Base-by-base conservation (phyloP, 495 filamentous ascomycete species). In the Astrothelium macrocarpum region DNA sequence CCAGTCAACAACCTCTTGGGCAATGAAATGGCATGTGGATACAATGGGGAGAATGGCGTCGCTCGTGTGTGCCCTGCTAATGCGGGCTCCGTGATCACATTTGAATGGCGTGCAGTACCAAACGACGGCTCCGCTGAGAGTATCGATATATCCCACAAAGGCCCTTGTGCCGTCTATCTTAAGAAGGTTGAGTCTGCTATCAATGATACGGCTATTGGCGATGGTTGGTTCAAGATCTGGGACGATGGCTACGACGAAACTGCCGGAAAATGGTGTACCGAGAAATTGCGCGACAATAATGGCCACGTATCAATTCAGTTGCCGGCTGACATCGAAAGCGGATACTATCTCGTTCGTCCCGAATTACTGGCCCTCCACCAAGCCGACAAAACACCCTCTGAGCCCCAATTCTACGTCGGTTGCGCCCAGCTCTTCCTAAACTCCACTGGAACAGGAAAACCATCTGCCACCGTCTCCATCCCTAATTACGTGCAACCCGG, bases 181-280 rank as follows among this genome's bases (percentile, higher is more conserved):
- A 91, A 91, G 75, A 78, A 68, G 28, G 72, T 75, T 25, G 61
- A 65, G 58, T 72, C 70, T 63, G 72, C 70, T 16, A 61, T 74
- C 59, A 39, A 71, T n/a, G 72, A 72, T 43, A 45, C 43, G 16
- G 70, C 64, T 62, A 26, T 77, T 31, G 88, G 89, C 3, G 73
- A 73, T 62, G 88, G 89, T 25, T 93, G 89, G 89, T 89, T 93
- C 78, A 91, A 91, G 78, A 84, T 93, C 71, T 88, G 75, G 75
- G 77, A 87, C 53, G 80, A 84, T 34, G 87, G 85, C 58, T 88
- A 87, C 69, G 80, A 86, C 68, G 64, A 75, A 1, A 53, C 53
- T 5, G 66, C 70, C 56, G 76, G 76, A 2, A 75, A 81, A 63
- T 90, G 87, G 84, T 89, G 89, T 66, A 87, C 86, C 1, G 79